Conservation (phyloP, 306 rosid genomes). For the Lathyrus oleraceus region DNA sequence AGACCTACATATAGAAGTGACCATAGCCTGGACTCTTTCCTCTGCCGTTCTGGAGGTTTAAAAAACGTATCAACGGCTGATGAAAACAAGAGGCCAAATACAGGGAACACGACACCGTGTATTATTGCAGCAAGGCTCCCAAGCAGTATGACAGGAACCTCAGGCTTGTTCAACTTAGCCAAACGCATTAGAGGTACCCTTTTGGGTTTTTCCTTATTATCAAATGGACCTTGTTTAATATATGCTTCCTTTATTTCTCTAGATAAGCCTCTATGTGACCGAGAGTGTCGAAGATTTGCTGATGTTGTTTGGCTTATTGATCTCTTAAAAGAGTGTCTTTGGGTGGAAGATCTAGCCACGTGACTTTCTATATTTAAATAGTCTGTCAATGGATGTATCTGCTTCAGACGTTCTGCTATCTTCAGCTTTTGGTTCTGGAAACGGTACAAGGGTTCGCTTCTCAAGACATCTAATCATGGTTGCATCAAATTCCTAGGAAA, state of each 20-base stretch:
- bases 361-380: conserved; percentile 33
- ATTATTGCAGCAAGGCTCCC: conserved; percentile 67
- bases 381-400: conserved; percentile 12
- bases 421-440: conserved; percentile 90
- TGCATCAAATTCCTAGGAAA: conserved; percentile 97
- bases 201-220: conserved; percentile 16
- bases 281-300: conserved; percentile 31
- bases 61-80: conserved; percentile 61
- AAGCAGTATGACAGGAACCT: conserved; percentile 54
- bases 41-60: conserved; percentile 54
- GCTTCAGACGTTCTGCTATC: conserved; percentile 15
- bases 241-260: conserved; percentile 20
- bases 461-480: conserved; percentile 99
- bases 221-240: conserved; percentile 4
- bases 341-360: conserved; percentile 31
- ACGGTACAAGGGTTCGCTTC: conserved; percentile 95
- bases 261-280: conserved; percentile 29
- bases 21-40: conserved; percentile 66
- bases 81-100: conserved; percentile 75
- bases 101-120: conserved; percentile 66
- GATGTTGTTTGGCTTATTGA: conserved; percentile 58
- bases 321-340: conserved; percentile 34
- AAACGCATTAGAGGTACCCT: conserved; percentile 54
- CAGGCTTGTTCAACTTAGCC: conserved; percentile 68
- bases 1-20: conserved; percentile 55